A percentile compares a stretch with the other conserved stretches of the same genome.
Evolutionary conservation across 2,329 filamentous ascomycete species (phyloP).

Genomic region (Alternaria consortialis): DNA sequence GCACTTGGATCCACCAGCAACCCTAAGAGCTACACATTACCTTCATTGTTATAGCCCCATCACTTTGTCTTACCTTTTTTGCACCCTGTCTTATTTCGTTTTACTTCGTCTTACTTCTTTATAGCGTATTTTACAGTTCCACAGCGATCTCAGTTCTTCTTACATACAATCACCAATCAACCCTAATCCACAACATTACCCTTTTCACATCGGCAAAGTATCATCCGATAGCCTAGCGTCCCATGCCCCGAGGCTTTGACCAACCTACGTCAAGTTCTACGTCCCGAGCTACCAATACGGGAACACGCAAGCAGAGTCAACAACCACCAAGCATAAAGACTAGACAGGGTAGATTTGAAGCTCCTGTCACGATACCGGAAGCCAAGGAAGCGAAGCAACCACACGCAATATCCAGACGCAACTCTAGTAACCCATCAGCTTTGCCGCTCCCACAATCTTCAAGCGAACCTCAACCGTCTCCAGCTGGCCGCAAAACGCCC

Average conservation of each 20-base stretch:
- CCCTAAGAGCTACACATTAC: conserved; percentile 22
- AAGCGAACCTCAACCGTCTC: conserved; percentile 10
- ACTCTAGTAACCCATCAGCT: conserved; percentile 13
- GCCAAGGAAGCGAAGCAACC: conserved; percentile 12
- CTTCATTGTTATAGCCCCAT: conserved; percentile 27
- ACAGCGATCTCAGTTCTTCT: conserved; percentile 2
- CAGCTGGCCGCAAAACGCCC: conserved; percentile 30
- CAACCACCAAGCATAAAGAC: conserved; percentile 18
- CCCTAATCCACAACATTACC: background rate
- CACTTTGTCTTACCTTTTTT: conserved; percentile 13
- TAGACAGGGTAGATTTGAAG: conserved; percentile 23
- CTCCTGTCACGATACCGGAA: conserved; percentile 5
- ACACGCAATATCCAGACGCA: conserved; percentile 16
- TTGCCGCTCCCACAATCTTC: conserved; percentile 16
- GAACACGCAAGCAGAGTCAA: conserved; percentile 22
- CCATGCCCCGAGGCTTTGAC: conserved; percentile 36
- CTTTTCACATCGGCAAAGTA: background rate
- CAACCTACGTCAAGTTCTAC: conserved; percentile 30
- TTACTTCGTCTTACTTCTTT: background rate
- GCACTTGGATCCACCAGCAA: conserved; percentile 29
- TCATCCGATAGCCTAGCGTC: background rate
- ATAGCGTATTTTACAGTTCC: background rate
- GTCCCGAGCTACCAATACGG: conserved; percentile 23
- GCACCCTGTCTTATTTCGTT: conserved; percentile 1
- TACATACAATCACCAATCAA: background rate